phyloP scores from a whole-genome alignment of 192 early-diverging fungal genomes.

The Chytriomyces sp. region DNA sequence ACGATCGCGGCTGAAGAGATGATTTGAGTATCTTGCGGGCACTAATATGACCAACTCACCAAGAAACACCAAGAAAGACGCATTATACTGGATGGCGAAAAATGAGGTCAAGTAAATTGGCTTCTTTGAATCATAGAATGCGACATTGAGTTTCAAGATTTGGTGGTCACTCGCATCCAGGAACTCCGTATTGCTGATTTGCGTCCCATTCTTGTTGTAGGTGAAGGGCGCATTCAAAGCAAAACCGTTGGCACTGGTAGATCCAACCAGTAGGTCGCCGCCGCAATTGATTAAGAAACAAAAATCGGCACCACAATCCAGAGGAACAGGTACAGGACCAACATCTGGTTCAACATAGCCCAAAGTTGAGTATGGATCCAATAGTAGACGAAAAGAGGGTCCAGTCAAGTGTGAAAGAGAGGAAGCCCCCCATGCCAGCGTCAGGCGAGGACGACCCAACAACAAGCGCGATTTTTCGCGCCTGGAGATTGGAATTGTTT shows the following conservation, averaged over 20 bases:
- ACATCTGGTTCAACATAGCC: conserved; percentile 4
- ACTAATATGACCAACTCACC: too few species aligned
- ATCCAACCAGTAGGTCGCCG: conserved; percentile 1
- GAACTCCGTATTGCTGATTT: not conserved
- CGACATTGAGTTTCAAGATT: not conserved
- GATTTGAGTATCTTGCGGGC: too few species aligned
- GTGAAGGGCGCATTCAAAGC: conserved; percentile 14
- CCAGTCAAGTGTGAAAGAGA: conserved; percentile 24
- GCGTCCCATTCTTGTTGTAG: conserved; percentile 11
- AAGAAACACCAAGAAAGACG: too few species aligned
- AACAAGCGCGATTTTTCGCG: conserved; percentile 14
- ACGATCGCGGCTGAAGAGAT: conserved; percentile 54
- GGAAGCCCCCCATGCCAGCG: conserved; percentile 6
- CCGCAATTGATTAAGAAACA: conserved; percentile 32
- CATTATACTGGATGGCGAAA: too few species aligned
- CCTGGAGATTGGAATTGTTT: not conserved
- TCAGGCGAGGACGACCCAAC: conserved; percentile 11
- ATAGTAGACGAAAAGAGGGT: not conserved
- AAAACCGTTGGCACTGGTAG: not conserved
- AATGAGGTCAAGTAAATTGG: conserved; percentile 17
- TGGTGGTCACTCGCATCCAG: not conserved
- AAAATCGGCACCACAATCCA: conserved; percentile 30
- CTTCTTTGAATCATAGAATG: not conserved
- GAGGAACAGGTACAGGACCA: conserved; percentile 13
- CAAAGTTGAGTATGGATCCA: not conserved